A percentile compares a stretch with the other conserved stretches of the same genome.
Conservation (phyloP, 1,284 basidiomycete species). For the Rugosomyces carneus region DNA sequence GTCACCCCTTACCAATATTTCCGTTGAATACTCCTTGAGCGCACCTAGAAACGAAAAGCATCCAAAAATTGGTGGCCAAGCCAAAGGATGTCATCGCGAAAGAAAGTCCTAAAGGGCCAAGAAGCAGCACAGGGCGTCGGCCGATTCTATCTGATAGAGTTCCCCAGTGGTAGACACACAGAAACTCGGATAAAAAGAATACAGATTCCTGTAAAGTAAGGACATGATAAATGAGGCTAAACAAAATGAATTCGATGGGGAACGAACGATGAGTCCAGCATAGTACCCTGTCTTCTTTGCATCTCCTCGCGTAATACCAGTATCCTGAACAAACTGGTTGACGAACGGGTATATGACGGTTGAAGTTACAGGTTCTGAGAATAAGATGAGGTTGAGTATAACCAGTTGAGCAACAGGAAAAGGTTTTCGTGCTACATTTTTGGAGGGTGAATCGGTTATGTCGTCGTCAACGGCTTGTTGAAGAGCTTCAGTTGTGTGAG, state of each 20-base stretch:
- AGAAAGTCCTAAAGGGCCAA: conserved; percentile 31
- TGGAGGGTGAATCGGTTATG: background rate
- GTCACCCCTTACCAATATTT: conserved; percentile 14
- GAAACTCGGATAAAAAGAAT: conserved; percentile 30
- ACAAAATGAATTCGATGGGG: background rate
- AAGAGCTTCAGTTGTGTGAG: conserved; percentile 6
- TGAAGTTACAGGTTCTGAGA: conserved; percentile 43
- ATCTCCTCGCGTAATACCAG: conserved; percentile 39
- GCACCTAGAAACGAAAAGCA: conserved; percentile 14
- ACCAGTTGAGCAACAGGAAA: conserved; percentile 37
- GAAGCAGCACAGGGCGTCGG: conserved; percentile 30
- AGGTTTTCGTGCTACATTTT: conserved; percentile 18
- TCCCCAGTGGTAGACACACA: conserved; percentile 35
- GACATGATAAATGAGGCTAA: conserved; percentile 6
- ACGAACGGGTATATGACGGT: conserved; percentile 53
- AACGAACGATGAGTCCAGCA: conserved; percentile 36
- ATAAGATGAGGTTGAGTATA: conserved; percentile 34
- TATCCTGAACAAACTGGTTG: conserved; percentile 39
- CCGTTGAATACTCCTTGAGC: conserved; percentile 30
- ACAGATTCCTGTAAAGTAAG: conserved; percentile 27
- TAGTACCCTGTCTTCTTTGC: conserved; percentile 45
- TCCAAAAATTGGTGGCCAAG: conserved; percentile 21
- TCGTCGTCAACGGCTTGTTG: background rate
- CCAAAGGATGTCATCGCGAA: conserved; percentile 32
- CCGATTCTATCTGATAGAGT: conserved; percentile 32